A percentile compares a stretch with the other conserved stretches of the same genome.
Conservation (phyloP, 2,329 filamentous ascomycete species). For the Fonsecaea multimorphosa region DNA sequence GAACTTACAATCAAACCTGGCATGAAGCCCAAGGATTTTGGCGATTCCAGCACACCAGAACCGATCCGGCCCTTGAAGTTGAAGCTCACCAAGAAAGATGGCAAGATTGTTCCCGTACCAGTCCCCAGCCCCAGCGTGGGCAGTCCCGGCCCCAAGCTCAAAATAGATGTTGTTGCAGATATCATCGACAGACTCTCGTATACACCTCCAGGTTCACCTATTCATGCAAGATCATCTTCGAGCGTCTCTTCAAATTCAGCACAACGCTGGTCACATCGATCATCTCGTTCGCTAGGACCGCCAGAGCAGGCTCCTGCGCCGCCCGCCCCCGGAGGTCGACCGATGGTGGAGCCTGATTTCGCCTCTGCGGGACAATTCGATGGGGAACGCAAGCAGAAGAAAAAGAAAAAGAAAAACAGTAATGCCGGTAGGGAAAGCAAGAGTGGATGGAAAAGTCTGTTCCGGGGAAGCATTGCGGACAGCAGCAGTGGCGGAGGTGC, state of each 20-base stretch:
- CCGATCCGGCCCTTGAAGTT: slow-evolving; percentile 32
- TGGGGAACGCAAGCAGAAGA: slow-evolving; percentile 34
- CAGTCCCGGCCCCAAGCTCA: slow-evolving; percentile 18
- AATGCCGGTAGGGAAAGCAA: slow-evolving; percentile 28
- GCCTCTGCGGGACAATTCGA: slow-evolving; percentile 36
- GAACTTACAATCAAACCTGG: slow-evolving; percentile 24
- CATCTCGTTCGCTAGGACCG: slow-evolving; percentile 29
- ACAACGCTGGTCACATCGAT: slow-evolving; percentile 32
- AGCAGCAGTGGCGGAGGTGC: slow-evolving; percentile 45
- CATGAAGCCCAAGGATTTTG: slow-evolving; percentile 32
- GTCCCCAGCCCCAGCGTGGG: slow-evolving; percentile 16
- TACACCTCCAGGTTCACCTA: slow-evolving; percentile 37
- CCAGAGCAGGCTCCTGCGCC: slow-evolving; percentile 36
- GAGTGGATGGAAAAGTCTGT: slow-evolving; percentile 40
- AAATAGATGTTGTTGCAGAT: slow-evolving; percentile 29
- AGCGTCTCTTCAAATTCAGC: slow-evolving; percentile 31
- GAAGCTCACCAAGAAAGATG: slow-evolving; percentile 33
- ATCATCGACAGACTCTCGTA: slow-evolving; percentile 36
- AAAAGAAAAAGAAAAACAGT: slow-evolving; percentile 31
- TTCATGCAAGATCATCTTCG: slow-evolving; percentile 29
- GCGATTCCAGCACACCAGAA: slow-evolving; percentile 16
- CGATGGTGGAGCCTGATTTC: slow-evolving; percentile 40
- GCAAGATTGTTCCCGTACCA: slow-evolving; percentile 35
- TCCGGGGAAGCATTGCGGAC: slow-evolving; percentile 51
- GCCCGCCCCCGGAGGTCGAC: slow-evolving; percentile 35